These are phyloP conservation scores for Mycena filopes DNA, from an alignment of 768 basidiomycete genomes.

Conservation along the genomic window DNA sequence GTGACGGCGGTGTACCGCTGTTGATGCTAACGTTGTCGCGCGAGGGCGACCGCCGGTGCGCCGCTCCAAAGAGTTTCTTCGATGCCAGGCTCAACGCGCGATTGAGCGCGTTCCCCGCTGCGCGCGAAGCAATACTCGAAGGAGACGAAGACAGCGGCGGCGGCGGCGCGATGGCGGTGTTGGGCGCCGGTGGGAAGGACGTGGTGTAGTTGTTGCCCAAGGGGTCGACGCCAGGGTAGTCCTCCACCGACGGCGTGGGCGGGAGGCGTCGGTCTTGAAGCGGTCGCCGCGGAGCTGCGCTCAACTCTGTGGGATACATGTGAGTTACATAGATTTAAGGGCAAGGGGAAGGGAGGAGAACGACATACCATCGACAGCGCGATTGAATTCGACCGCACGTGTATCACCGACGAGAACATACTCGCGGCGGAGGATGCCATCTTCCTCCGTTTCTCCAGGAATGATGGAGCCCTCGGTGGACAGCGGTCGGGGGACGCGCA, in stretches of 20 bases:
- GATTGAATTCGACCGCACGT: constrained; percentile 91
- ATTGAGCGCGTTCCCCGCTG: constrained; percentile 78
- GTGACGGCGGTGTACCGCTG: constrained; percentile 59
- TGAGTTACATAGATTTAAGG: neutral
- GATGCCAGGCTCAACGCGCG: constrained; percentile 84
- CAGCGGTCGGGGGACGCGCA: constrained; percentile 44
- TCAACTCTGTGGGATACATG: constrained; percentile 63
- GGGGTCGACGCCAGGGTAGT: constrained; percentile 49
- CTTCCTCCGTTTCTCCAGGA: constrained; percentile 87
- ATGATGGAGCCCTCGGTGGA: constrained; percentile 74
- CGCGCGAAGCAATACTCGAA: constrained; percentile 66
- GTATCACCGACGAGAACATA: constrained; percentile 95
- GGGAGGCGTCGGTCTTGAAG: constrained; percentile 65
- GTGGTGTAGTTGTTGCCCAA: constrained; percentile 49
- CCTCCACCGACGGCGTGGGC: constrained; percentile 62
- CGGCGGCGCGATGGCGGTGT: constrained; percentile 43
- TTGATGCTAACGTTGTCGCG: constrained; percentile 38
- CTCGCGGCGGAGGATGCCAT: constrained; percentile 81
- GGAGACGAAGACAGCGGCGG: constrained; percentile 76
- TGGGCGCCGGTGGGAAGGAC: constrained; percentile 79
- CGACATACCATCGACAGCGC: constrained; percentile 90
- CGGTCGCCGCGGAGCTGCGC: constrained; percentile 65
- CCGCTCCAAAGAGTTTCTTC: constrained; percentile 81
- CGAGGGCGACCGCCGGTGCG: constrained; percentile 47
- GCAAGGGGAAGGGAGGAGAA: constrained; percentile 15